Conservation (phyloP, 108 stramenopile genomes). For the Aureococcus anophagefferens region DNA sequence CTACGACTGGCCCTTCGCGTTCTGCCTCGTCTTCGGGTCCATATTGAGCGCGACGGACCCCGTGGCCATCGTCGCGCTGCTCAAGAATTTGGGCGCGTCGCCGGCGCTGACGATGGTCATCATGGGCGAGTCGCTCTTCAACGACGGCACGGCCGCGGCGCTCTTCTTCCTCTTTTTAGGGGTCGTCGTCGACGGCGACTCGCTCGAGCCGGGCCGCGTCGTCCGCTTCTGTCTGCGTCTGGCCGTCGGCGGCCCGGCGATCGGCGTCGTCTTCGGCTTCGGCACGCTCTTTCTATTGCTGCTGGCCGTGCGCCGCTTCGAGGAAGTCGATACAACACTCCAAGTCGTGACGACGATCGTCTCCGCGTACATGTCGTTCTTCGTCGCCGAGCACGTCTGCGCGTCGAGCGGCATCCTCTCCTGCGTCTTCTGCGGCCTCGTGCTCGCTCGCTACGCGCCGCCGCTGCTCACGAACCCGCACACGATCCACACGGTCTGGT, state of each 20-base stretch:
- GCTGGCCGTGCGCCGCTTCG: constrained; percentile 50
- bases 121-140: constrained; percentile 62
- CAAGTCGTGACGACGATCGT: constrained; percentile 69
- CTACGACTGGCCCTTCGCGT: constrained; percentile 18
- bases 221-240: constrained; percentile 55
- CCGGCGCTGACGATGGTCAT: constrained; percentile 63
- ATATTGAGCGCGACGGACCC: constrained; percentile 87
- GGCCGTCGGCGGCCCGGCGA: constrained; percentile 55
- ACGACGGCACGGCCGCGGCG: constrained; percentile 83
- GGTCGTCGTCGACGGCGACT: too few relatives aligned
- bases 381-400: constrained; percentile 53
- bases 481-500: constrained; percentile 66
- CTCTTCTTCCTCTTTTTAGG: constrained; percentile 81
- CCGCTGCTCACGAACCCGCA: constrained; percentile 48
- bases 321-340: constrained; percentile 53
- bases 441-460: constrained; percentile 41
- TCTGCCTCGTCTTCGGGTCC: constrained; percentile 65
- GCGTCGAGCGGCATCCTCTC: constrained; percentile 64
- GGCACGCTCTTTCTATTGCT: constrained; percentile 38
- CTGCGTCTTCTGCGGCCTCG: constrained; percentile 56
- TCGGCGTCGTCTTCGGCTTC: constrained; percentile 57
- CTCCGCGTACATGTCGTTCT: constrained; percentile 70
- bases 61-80: constrained; percentile 69
- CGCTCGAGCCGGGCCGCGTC: background rate
- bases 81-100: constrained; percentile 59